Conservation (phyloP, 2,329 filamentous ascomycete genomes). For the Exserohilum turcica region DNA sequence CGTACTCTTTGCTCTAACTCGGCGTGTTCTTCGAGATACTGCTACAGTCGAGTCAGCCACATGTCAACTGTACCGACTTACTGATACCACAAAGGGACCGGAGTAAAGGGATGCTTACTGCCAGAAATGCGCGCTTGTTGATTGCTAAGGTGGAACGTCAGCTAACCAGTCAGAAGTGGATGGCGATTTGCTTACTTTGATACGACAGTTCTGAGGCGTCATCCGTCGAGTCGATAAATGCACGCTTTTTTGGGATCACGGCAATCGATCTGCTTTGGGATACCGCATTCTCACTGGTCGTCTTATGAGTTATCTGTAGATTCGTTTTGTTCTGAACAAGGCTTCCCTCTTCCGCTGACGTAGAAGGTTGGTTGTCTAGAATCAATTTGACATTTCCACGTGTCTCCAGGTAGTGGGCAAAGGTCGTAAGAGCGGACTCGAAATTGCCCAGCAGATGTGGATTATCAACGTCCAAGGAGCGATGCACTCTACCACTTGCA, state of each 20-base stretch:
- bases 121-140: background rate
- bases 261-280: background rate
- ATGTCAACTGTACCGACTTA: no score
- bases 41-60: background rate
- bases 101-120: no score
- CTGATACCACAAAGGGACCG: no score
- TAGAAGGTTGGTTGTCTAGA: background rate
- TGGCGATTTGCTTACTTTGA: background rate
- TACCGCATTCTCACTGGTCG: background rate
- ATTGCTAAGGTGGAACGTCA: background rate
- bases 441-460: constrained; percentile 6
- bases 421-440: background rate
- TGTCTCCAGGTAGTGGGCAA: background rate
- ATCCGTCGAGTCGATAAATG: background rate
- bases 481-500: background rate
- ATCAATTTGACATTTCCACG: background rate
- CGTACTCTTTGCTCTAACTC: background rate
- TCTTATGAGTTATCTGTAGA: background rate
- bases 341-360: background rate
- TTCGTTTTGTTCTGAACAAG: background rate
- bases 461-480: background rate
- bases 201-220: background rate
- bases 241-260: background rate
- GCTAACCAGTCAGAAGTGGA: background rate
- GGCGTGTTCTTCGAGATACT: background rate